Base-by-base conservation (phyloP, 805 yeast genomes). In the Candida insectorum region DNA sequence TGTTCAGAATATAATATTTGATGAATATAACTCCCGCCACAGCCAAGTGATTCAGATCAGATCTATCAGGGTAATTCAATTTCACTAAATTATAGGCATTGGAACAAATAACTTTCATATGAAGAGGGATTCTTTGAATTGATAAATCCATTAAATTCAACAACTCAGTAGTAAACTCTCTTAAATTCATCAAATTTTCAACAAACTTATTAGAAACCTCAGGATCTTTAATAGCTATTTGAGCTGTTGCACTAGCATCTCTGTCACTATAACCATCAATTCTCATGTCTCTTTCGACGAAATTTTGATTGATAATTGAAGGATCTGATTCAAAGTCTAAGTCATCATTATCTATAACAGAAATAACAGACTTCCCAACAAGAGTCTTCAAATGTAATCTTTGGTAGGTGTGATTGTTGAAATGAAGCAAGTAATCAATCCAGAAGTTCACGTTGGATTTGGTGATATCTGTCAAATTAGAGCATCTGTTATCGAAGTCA, bases 301-400 rank as follows among this genome's bases (percentile, higher is more conserved):
- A 41, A 2, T 45, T 49, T 18, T 54, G 48, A 50, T 74, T 74
- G 17, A 85, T 80, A 11, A 60, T 58, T 2, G 74, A 53, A 2
- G 97, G 97, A 53, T 88, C 85, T 35, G 89, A 77, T 51, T 89
- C 96, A 43, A 87, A 77, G 35, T 80, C 79, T 8, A 80, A 53
- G 20, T 69, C 75, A 14, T 67, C 72, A 44, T 71, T 70, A 16
- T 72, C 67, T 12, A 70, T 51, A 8, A 75, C 52, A 19, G 54
- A 47, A 24, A 51, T 39, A 0, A 76, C 58, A 3, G 59, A 42
- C 23, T 56, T 59, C 10, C 75, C 71, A 15, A 73, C 43, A 2
- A 71, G 16, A 7, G 45, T 37, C 41, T 72, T 74, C 37, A 69
- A 55, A 33, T 62, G 56, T 26, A 60, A 61, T 40, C 81, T 58